phyloP scores from a whole-genome alignment of 2,329 filamentous ascomycete species.

The Aspergillus vadensis region DNA sequence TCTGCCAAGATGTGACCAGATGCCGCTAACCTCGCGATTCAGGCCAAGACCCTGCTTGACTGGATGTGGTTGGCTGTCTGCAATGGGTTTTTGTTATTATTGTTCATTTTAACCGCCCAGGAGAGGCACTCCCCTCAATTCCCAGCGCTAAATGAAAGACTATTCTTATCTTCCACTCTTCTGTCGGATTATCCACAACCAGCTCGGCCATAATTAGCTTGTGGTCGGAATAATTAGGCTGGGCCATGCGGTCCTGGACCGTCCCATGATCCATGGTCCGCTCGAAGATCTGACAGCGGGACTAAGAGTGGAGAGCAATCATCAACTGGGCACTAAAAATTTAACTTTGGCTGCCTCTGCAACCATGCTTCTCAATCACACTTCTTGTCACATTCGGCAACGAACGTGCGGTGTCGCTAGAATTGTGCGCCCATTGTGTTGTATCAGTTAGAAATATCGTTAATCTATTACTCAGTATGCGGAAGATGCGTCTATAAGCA shows the following conservation, averaged over 20 bases:
- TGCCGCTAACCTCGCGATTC: constrained; percentile 8
- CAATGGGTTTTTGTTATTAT: too few relatives aligned
- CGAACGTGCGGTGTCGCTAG: constrained; percentile 6
- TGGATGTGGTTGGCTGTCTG: too few relatives aligned
- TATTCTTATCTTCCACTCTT: constrained; percentile 3
- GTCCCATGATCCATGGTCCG: constrained; percentile 10
- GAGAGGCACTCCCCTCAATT: background rate
- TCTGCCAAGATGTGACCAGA: constrained; percentile 19
- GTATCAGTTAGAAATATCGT: background rate
- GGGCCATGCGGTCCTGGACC: background rate
- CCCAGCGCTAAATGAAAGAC: background rate
- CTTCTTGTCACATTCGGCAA: constrained; percentile 11
- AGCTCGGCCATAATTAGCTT: constrained; percentile 16
- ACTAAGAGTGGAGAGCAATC: background rate
- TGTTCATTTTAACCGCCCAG: constrained; percentile 16
- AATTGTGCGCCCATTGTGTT: background rate
- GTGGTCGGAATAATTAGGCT: background rate
- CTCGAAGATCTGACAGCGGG: constrained; percentile 7
- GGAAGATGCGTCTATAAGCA: background rate
- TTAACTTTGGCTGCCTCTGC: constrained; percentile 21
- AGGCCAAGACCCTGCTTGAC: background rate
- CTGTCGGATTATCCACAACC: too few relatives aligned
- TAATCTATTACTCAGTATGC: background rate
- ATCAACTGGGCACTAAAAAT: background rate
- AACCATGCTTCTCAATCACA: constrained; percentile 21